Evolutionary conservation across 2,329 filamentous ascomycete species (phyloP), one percentile per base, ranked within the genome.

Genomic region (Aspergillus ustus): DNA sequence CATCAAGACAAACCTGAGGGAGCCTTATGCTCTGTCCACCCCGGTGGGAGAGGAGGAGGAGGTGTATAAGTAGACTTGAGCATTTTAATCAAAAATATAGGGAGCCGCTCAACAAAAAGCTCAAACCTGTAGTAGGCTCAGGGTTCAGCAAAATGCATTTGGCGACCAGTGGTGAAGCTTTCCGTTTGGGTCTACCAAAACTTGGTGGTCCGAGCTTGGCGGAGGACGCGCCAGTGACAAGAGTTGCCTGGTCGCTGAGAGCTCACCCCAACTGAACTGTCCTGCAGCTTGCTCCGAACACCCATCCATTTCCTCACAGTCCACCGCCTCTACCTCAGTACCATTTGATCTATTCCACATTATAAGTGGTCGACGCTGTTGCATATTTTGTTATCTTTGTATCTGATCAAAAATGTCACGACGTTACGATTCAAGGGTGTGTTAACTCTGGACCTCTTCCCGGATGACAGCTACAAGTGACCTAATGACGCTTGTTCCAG

Each of bases 401-500:
- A n/a, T 56, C 56, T 58, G 53, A 64, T 64, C 71, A 81, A 84
- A 72, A 80, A 97, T 97, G 93, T 96, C 93, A 80, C 91, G 93
- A 83, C 90, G 93, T 85, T 97, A 97, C 84, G 93, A 97, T 89
- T 96, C 93, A 75, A 88, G 93, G 84, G 93, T 97, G 85, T 80
- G 89, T 82, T 60, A 40, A 56, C 64, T 59, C 54, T 61, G 40
- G 60, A 62, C 62, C 62, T 61, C 63, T 56, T 62, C 60, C 62
- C 60, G 65, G 63, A 66, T 57, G 59, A 59, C 54, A 75, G 71
- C 69, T 75, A 71, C 67, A 69, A 69, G 71, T 77, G 67, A 79
- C 69, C 66, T 72, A 65, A 77, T 71, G 67, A 72, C 70, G 69
- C 64, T 70, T 63, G 67, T 70, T 49, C 51, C 72, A 97, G 93